phyloP scores from a whole-genome alignment of 2,329 filamentous ascomycete species.

The Thelonectria blattea region DNA sequence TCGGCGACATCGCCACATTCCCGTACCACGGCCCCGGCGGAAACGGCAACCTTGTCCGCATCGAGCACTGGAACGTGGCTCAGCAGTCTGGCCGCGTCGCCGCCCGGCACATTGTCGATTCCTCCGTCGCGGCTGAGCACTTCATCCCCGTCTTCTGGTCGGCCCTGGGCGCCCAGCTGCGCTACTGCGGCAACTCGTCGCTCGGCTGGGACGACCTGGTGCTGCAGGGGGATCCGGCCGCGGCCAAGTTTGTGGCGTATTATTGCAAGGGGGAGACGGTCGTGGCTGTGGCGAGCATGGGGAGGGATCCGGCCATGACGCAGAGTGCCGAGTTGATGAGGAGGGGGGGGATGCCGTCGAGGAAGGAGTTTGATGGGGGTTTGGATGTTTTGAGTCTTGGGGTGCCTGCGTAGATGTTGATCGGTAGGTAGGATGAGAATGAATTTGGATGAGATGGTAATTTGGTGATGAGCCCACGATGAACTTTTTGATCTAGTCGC shows the following conservation, averaged over 20 bases:
- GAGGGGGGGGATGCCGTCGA: conserved; percentile 79
- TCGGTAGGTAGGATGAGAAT: not conserved
- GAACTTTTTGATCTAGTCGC: too few species aligned
- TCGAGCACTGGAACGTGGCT: conserved; percentile 99
- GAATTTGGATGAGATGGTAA: too few species aligned
- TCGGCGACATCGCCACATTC: conserved; percentile 94
- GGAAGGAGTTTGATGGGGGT: conserved; percentile 74
- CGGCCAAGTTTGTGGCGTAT: conserved; percentile 86
- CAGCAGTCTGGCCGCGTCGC: conserved; percentile 88
- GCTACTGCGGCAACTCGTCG: conserved; percentile 88
- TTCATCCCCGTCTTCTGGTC: conserved; percentile 99
- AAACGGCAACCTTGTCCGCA: conserved; percentile 74
- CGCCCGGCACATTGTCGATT: conserved; percentile 76
- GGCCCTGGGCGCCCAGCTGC: conserved; percentile 83
- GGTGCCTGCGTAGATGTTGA: conserved; percentile 26
- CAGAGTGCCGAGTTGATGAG: conserved; percentile 88
- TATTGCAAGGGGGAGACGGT: conserved; percentile 87
- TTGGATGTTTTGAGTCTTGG: conserved; percentile 56
- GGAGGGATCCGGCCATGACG: conserved; percentile 83
- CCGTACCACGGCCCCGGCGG: conserved; percentile 92
- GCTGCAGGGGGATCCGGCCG: conserved; percentile 75
- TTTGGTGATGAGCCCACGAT: too few species aligned
- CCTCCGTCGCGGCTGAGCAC: conserved; percentile 64
- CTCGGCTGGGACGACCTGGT: conserved; percentile 87
- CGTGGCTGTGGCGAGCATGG: conserved; percentile 91